Conservation (phyloP, 2,329 filamentous ascomycete species). For the Penicillium sp. region DNA sequence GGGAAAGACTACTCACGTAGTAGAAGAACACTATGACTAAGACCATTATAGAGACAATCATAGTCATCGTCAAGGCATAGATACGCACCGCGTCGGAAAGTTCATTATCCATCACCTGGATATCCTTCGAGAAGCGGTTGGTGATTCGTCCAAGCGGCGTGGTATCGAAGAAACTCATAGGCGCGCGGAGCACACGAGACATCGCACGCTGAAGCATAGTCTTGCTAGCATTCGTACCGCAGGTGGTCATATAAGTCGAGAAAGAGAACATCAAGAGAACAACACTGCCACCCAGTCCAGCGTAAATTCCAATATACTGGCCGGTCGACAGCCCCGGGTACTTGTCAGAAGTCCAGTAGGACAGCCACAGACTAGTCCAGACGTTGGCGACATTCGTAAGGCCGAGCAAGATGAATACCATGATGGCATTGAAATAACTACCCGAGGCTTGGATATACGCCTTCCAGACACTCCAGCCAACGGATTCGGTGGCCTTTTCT, state of each 20-base stretch:
- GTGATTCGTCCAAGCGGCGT: constrained; percentile 93
- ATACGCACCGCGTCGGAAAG: constrained; percentile 87
- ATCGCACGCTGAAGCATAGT: constrained; percentile 79
- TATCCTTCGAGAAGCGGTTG: constrained; percentile 92
- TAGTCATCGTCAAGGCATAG: constrained; percentile 82
- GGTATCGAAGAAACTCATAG: constrained; percentile 93
- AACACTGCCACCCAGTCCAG: constrained; percentile 69
- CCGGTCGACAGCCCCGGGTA: constrained; percentile 64
- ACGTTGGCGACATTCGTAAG: constrained; percentile 83
- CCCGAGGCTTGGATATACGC: constrained; percentile 75
- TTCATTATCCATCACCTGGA: constrained; percentile 95
- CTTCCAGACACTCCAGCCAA: constrained; percentile 76
- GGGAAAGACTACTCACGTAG: constrained; percentile 52
- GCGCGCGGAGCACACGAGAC: constrained; percentile 66
- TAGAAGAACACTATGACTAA: constrained; percentile 95
- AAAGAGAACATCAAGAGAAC: constrained; percentile 77
- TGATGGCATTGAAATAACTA: constrained; percentile 61
- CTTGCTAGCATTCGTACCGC: constrained; percentile 79
- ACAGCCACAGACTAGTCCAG: constrained; percentile 84
- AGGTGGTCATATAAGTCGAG: constrained; percentile 72
- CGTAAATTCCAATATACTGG: constrained; percentile 69
- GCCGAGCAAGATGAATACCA: constrained; percentile 64
- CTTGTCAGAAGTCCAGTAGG: constrained; percentile 84
- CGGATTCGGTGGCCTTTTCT: constrained; percentile 67
- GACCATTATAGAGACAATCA: constrained; percentile 79